Evolutionary conservation across 495 filamentous ascomycete species (phyloP).

Genomic region (Talaromyces adpressus): DNA sequence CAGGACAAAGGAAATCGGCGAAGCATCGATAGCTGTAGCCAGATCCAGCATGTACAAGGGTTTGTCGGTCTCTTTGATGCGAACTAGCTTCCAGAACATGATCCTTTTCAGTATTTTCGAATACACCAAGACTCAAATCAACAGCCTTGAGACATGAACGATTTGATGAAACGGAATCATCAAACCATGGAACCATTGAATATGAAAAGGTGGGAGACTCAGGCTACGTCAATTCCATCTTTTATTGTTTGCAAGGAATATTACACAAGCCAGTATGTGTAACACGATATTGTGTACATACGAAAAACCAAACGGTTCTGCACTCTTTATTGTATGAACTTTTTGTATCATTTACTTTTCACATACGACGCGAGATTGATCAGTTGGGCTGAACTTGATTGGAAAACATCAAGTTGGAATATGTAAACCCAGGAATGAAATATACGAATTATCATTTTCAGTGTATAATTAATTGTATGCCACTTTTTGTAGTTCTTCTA

Average conservation of each 20-base stretch:
- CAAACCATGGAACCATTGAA: not conserved
- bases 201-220: not conserved
- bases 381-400: not conserved
- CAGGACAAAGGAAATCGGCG: slow-evolving; percentile 37
- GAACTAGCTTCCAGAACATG: slow-evolving; percentile 44
- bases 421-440: not conserved
- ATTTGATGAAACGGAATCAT: not conserved
- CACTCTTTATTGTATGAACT: slow-evolving; percentile 3
- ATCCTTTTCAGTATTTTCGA: slow-evolving; percentile 41
- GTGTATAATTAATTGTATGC: not conserved
- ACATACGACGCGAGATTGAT: slow-evolving; percentile 14
- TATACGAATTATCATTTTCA: not conserved
- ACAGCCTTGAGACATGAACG: slow-evolving; percentile 19
- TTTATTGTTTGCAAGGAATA: not conserved
- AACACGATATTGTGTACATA: not conserved
- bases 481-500: not conserved
- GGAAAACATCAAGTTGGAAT: slow-evolving; percentile 3
- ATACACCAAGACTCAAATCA: slow-evolving; percentile 36
- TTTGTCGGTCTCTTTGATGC: slow-evolving; percentile 38
- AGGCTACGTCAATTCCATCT: not conserved
- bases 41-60: slow-evolving; percentile 46
- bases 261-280: not conserved
- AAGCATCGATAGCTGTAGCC: slow-evolving; percentile 35
- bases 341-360: slow-evolving; percentile 10
- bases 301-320: not conserved